phyloP scores from a whole-genome alignment of 169 alveolate species.

The Theileria equi region DNA sequence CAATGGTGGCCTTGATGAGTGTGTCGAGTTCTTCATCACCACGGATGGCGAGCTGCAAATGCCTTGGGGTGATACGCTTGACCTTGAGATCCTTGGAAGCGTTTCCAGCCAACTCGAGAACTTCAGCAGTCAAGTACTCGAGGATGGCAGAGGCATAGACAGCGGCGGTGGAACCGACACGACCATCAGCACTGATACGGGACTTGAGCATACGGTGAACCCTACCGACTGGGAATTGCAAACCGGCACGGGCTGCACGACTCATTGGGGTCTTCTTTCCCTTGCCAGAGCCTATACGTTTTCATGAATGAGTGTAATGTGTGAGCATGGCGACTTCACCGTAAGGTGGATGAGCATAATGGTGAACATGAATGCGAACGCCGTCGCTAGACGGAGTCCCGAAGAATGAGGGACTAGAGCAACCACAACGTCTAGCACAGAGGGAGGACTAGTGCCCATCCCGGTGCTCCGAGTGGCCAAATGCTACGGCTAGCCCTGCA shows the following conservation, averaged over 20 bases:
- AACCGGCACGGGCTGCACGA: conserved; percentile 98
- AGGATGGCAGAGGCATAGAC: conserved; percentile 99
- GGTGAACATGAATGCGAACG: too few species aligned
- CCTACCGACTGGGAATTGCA: conserved; percentile 99
- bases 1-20: conserved; percentile 97
- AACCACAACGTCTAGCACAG: too few species aligned
- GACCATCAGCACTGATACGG: conserved; percentile 94
- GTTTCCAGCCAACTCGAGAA: conserved; percentile 99
- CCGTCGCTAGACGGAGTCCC: too few species aligned
- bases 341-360: too few species aligned
- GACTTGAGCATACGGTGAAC: conserved; percentile 96
- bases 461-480: too few species aligned
- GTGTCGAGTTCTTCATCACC: conserved; percentile 98
- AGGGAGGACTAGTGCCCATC: too few species aligned
- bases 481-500: too few species aligned
- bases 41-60: conserved; percentile 93
- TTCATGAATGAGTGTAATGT: too few species aligned
- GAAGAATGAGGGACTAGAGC: too few species aligned
- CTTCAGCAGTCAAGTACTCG: conserved; percentile 99
- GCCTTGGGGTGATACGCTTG: conserved; percentile 95
- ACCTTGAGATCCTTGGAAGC: conserved; percentile 98
- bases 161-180: conserved; percentile 99
- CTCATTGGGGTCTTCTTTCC: conserved; percentile 96
- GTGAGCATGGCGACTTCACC: too few species aligned
- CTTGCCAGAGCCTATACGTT: conserved; percentile 90